Base-by-base conservation (phyloP, 495 filamentous ascomycete genomes). In the Cercophora newfieldiana region DNA sequence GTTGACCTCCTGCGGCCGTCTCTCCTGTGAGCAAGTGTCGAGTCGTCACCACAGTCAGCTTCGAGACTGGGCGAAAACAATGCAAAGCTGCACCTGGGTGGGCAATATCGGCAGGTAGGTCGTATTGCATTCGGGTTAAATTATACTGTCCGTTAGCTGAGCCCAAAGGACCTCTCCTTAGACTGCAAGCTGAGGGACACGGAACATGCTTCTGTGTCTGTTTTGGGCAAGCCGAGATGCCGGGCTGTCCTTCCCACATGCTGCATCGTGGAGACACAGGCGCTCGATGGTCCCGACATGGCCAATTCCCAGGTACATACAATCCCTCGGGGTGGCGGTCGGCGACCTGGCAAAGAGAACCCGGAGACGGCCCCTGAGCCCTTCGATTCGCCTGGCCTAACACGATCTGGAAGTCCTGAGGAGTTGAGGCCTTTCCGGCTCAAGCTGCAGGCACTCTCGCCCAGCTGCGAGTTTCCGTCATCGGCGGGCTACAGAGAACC, bases 111-210 rank as follows among this genome's bases (percentile, higher is more conserved):
- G 61, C 61, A 54, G 61, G 61, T 63, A 50, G 61, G 61, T 63
- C 25, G 61, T 47, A 55, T 63, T 55, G 49, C 61, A 63, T 54
- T 29, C 61, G 61, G 51, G 49, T 55, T 63, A 63, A 54, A 55
- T 63, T 63, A 54, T 55, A 25, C 58, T 22, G 19, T 63, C 25
- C 33, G 28, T 63, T 63, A 30, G 61, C 61, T 63, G 61, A 53
- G 61, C 61, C 61, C 28, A 63, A 59, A 63, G 61, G 61, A 63
- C 61, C 61, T 63, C 61, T 54, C 50, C 21, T 61, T 51, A 44
- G 30, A n/a, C 10, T 10, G 28, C 29, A 22, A 25, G 37, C 19
- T 56, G 61, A 37, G 61, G 47, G 31, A 63, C 49, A 30, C 61
- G 26, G 61, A 63, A 50, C 29, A 50, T 63, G 49, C 59, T 24